Percentiles rank a stretch among this genome's conserved stretches.
These are phyloP conservation scores for Neonectria hederae DNA, from an alignment of 2,329 filamentous ascomycete species.

Conservation along the genomic window DNA sequence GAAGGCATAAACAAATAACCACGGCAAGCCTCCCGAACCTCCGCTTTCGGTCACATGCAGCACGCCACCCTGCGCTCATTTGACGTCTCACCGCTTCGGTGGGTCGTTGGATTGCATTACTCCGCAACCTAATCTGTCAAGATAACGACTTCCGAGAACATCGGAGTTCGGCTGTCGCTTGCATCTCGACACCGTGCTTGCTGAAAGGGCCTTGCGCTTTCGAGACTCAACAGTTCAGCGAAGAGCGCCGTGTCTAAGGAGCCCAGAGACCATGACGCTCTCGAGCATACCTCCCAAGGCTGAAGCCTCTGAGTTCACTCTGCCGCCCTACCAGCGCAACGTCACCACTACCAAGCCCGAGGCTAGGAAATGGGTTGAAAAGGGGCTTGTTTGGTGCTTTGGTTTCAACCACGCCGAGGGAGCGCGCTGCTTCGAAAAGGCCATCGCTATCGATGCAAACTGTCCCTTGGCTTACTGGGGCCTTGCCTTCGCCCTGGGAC, in stretches of 20 bases:
- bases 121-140: conserved; percentile 32
- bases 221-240: neutral
- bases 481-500: conserved; percentile 72
- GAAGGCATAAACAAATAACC: no score
- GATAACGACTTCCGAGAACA: conserved; percentile 3
- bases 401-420: conserved; percentile 78
- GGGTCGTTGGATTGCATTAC: conserved; percentile 30
- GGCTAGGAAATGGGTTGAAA: conserved; percentile 71
- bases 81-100: conserved; percentile 32
- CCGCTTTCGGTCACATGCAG: conserved; percentile 21
- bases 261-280: conserved; percentile 23
- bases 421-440: conserved; percentile 66
- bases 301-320: conserved; percentile 30
- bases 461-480: conserved; percentile 74
- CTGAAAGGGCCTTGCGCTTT: neutral
- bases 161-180: neutral
- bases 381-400: conserved; percentile 74
- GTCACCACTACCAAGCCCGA: conserved; percentile 62
- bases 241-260: neutral
- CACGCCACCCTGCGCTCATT: conserved; percentile 34
- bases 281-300: conserved; percentile 19
- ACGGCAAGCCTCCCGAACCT: neutral
- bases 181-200: neutral
- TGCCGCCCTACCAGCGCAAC: conserved; percentile 48
- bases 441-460: conserved; percentile 59